Base-by-base conservation (phyloP, 2,329 filamentous ascomycete species). In the Biscogniauxia marginata region DNA sequence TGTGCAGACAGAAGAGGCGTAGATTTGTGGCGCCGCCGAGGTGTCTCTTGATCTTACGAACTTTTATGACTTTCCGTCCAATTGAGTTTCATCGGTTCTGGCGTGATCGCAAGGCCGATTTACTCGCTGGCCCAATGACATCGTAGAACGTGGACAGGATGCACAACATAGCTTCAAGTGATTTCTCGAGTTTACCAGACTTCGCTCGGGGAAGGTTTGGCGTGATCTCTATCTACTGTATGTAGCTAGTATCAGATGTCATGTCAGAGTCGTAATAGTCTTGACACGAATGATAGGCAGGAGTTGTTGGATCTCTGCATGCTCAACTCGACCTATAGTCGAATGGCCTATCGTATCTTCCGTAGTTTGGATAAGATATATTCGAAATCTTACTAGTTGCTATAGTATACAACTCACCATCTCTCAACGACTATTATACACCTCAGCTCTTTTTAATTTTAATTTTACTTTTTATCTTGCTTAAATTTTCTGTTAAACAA, bases 81-180 rank as follows among this genome's bases (percentile, higher is more conserved):
- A 58, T 61, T 47, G 21, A 47, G 46, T 49, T 46, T 25, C 43
- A 49, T 49, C 23, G 18, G 24, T 52, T 62, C 54, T 59, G 58
- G 49, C 52, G 43, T 62, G 30, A 55, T 49, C 20, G 20, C 23
- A 49, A 24, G 23, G 30, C 30, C 30, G 30, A 39, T 39, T 39
- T 49, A 11, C 48, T 62, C 53, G 59, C 57, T 62, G 61, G 59
- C 51, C 66, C 65, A 69, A 69, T 69, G 49, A 53, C 60, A 58
- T 50, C 54, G 46, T 47, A 65, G 61, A 67, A 67, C 65, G 66
- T 67, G 64, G 62, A 59, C 58, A 52, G 52, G 55, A 54, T 63
- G 60, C 52, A 62, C 59, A 59, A 57, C 60, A 61, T 61, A 57
- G 55, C 57, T 62, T 18, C 30, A 39, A 39, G 30, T 39, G 30